Percentiles rank a stretch among this genome's conserved stretches.
Evolutionary conservation across 2,329 filamentous ascomycete genomes (phyloP).

Genomic region (Sarocladium kiliense): DNA sequence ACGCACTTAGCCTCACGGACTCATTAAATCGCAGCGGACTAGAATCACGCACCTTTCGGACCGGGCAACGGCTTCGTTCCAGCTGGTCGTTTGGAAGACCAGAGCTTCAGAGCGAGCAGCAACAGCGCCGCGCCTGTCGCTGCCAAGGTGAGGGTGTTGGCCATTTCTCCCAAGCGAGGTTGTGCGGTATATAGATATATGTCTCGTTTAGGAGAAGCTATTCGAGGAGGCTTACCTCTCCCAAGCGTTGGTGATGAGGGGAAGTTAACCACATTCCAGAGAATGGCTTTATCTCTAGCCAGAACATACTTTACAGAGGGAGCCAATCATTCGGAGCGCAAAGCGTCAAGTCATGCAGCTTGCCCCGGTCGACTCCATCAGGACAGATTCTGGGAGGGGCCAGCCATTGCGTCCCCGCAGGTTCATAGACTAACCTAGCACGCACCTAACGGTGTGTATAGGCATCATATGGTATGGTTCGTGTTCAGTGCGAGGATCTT

Average conservation of each 20-base stretch:
- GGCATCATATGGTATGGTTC: too few relatives aligned
- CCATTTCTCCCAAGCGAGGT: background rate
- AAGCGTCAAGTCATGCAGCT: too few relatives aligned
- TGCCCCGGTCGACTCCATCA: too few relatives aligned
- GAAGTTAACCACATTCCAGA: background rate
- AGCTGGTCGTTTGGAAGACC: background rate
- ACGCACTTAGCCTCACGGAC: background rate
- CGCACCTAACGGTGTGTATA: too few relatives aligned
- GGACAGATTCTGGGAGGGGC: too few relatives aligned
- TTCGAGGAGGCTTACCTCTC: too few relatives aligned
- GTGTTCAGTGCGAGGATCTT: too few relatives aligned
- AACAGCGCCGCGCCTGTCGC: background rate
- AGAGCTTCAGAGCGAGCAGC: background rate
- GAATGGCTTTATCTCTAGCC: background rate
- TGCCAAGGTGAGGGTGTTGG: background rate
- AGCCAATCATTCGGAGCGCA: too few relatives aligned
- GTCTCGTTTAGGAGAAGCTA: too few relatives aligned
- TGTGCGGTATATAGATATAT: too few relatives aligned
- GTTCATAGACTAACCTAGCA: too few relatives aligned
- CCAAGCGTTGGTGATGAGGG: background rate
- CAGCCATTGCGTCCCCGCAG: too few relatives aligned
- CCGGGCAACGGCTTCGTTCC: constrained; percentile 5
- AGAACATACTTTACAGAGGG: background rate
- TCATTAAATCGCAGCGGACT: background rate
- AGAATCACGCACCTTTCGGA: background rate